Evolutionary conservation across 495 filamentous ascomycete species (phyloP), one percentile per base, ranked within the genome.

Genomic region (Friedmanniomyces simplex): DNA sequence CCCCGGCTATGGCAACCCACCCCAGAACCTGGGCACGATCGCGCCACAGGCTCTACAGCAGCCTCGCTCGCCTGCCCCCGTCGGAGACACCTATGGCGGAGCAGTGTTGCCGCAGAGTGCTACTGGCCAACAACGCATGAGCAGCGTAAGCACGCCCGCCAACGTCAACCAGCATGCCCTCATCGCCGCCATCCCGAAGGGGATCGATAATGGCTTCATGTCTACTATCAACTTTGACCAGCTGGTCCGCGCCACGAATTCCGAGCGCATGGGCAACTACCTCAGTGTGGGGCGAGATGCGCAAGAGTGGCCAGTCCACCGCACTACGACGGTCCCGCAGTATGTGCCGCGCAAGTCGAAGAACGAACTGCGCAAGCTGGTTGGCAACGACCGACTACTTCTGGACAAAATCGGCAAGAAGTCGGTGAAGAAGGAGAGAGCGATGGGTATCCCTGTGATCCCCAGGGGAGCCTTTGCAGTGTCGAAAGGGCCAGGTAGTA

Each of bases 281-380:
- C 62, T 72, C 34, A 74, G 67, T 50, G 55, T 77, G 50, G 71
- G 74, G 32, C 50, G 41, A 11, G 47, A 64, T 22, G 42, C 53
- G 13, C 48, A 43, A 5, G 56, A 64, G 18, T 64, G 57, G 57
- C 50, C 52, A 2, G 18, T 57, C 41, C 60, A 64, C 30, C 52
- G 57, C 0, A 54, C 57, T 8, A 55, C 54, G 0, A 53, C 56
- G 11, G 34, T 76, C 26, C 72, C 74, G 8, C 55, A 58, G 26
- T 73, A 75, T 57, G 66, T 65, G 16, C 65, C 66, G n/a, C 68
- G 74, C 46, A 71, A 68, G 58, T 77, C 74, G 21, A 58, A 68
- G 36, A 75, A 73, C 42, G 74, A 76, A 32, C 54, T 73, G 20
- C 66, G 69, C 53, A 68, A 62, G 54, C 54, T 71, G 34, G 69